Evolutionary conservation across 2,329 filamentous ascomycete genomes (phyloP).

Genomic region (Emmonsiellopsis sp.): DNA sequence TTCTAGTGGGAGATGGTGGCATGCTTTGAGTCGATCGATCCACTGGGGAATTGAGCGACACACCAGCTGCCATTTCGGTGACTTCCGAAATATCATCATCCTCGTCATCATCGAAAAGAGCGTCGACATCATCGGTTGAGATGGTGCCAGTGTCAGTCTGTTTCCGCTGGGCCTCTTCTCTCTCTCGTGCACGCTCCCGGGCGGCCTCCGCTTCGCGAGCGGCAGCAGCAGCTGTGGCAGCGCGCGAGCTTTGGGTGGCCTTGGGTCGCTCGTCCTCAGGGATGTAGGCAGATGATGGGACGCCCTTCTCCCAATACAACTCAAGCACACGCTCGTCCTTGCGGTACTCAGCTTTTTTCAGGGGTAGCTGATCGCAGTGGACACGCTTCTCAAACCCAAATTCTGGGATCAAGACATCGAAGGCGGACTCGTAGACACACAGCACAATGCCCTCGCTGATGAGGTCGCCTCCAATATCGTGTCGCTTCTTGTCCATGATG

Average conservation of each 20-base stretch:
- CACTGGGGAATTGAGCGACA: conserved; percentile 60
- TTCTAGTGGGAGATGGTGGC: conserved; percentile 78
- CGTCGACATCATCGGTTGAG: conserved; percentile 84
- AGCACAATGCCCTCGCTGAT: conserved; percentile 94
- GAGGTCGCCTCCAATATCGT: conserved; percentile 79
- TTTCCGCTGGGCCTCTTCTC: conserved; percentile 83
- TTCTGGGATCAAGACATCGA: conserved; percentile 94
- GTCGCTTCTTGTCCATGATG: conserved; percentile 84
- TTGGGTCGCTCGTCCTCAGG: conserved; percentile 95
- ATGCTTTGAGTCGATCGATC: conserved; percentile 94
- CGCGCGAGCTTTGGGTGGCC: conserved; percentile 63
- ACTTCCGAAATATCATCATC: conserved; percentile 80
- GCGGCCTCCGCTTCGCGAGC: conserved; percentile 74
- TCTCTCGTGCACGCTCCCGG: conserved; percentile 71
- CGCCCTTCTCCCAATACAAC: conserved; percentile 99
- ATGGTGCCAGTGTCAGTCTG: conserved; percentile 93
- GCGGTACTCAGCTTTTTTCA: conserved; percentile 98
- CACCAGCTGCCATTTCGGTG: conserved; percentile 84
- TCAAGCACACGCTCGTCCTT: conserved; percentile 92
- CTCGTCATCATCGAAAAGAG: conserved; percentile 75
- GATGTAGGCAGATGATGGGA: conserved; percentile 89
- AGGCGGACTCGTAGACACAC: conserved; percentile 96
- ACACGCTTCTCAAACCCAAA: conserved; percentile 99
- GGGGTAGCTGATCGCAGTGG: conserved; percentile 91
- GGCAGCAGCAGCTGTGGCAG: conserved; percentile 65